Evolutionary conservation across 495 filamentous ascomycete species (phyloP), one percentile per base, ranked within the genome.

Genomic region (Parmelia sp.): DNA sequence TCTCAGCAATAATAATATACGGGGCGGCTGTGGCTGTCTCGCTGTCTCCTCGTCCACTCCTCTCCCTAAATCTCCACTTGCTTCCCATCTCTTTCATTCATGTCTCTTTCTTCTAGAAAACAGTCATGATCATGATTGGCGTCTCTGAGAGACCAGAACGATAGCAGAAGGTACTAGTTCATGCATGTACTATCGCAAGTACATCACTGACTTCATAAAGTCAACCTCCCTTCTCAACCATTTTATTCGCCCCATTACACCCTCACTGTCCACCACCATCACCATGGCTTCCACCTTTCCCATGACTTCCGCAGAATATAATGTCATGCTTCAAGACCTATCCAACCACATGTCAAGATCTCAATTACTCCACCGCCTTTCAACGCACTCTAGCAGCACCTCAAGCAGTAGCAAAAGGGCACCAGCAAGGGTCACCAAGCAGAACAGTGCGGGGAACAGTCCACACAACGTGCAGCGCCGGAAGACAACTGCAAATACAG

Each of bases 391-490:
- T 1, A 69, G 62, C 37, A 65, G 27, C 31, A 60, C 68, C 19
- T 64, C 69, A 21, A 57, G 62, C 44, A 59, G 67, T 31, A 75
- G 75, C 62, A 64, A 65, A 27, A 69, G 71, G 25, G 74, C 71
- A 27, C 70, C 77, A 65, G 80, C 83, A 71, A 79, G 87, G 66
- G 77, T 90, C 58, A 78, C 79, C 59, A 90, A 91, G 74, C 84
- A 86, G 9, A 80, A 77, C 35, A 89, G 87, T 75, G 84, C 85
- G 58, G 86, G 81, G 72, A 89, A 85, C 75, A 91, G 87, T 72
- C 88, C 88, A 25, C 81, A 86, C 36, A 76, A 80, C 66, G 74
- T 81, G 65, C 75, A 77, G 61, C 76, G 82, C 66, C 76, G 83
- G 68, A 79, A 81, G 69, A 83, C 83, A 21, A 76, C 84, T 47